Conservation (phyloP, 495 filamentous ascomycete species). For the Neurospora sp. region DNA sequence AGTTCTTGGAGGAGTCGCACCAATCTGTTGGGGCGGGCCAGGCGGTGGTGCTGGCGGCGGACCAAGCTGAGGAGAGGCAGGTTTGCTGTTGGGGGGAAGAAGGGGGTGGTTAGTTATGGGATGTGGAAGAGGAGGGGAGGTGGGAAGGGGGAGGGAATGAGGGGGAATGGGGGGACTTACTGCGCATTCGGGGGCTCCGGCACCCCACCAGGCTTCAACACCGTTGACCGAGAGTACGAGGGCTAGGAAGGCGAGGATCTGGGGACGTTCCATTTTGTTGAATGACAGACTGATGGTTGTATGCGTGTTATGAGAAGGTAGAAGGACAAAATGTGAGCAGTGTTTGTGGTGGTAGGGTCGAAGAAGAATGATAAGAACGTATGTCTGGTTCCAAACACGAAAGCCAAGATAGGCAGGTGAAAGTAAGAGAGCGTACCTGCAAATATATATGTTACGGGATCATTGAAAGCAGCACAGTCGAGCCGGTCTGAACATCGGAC, state of each 20-base stretch:
- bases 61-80: conserved; percentile 34
- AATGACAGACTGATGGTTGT: neutral
- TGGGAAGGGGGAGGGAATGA: no score
- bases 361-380: neutral
- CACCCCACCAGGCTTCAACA: conserved; percentile 25
- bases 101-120: neutral
- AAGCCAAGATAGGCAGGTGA: neutral
- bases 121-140: neutral
- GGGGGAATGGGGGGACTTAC: conserved; percentile 16
- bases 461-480: neutral
- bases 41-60: conserved; percentile 13
- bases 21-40: conserved; percentile 37
- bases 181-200: conserved; percentile 33
- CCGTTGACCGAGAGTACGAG: conserved; percentile 9
- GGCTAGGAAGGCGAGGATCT: conserved; percentile 6
- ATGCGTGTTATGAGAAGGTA: neutral
- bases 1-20: conserved; percentile 24
- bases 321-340: neutral
- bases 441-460: neutral
- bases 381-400: neutral
- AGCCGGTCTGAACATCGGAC: neutral
- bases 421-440: neutral
- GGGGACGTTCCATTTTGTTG: neutral
- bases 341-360: neutral
- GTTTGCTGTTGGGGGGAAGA: conserved; percentile 19